Evolutionary conservation across 768 basidiomycete species (phyloP).

Genomic region (Serpula lacrymans): DNA sequence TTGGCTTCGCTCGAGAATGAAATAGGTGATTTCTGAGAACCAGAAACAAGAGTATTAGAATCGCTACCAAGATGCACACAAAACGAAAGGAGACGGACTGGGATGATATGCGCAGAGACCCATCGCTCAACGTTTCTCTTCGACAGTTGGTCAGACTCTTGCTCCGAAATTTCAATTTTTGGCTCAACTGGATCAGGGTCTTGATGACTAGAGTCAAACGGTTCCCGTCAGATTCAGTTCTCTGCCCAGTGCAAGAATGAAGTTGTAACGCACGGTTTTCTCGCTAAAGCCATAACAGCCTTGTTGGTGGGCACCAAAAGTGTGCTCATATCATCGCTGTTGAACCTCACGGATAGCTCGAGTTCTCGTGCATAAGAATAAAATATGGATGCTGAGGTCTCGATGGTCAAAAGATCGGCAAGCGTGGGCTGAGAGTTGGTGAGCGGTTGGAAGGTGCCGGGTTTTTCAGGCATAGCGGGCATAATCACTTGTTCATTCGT

Average conservation of each 20-base stretch:
- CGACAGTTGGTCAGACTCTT: slow-evolving; percentile 58
- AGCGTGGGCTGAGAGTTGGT: slow-evolving; percentile 52
- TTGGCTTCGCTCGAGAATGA: slow-evolving; percentile 33
- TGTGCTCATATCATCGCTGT: slow-evolving; percentile 37
- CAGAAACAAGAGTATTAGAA: background rate
- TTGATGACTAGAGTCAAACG: slow-evolving; percentile 50
- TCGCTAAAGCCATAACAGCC: slow-evolving; percentile 74
- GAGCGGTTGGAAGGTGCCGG: slow-evolving; percentile 29
- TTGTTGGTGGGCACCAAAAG: slow-evolving; percentile 84
- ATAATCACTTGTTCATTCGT: slow-evolving; percentile 23
- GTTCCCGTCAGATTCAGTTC: background rate
- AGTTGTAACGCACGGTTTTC: slow-evolving; percentile 69
- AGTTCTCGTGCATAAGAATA: slow-evolving; percentile 79
- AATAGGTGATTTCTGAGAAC: slow-evolving; percentile 44
- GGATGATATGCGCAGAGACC: slow-evolving; percentile 81
- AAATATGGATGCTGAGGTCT: slow-evolving; percentile 74
- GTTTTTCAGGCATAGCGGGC: slow-evolving; percentile 15
- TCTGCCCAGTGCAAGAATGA: background rate
- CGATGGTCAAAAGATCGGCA: slow-evolving; percentile 76
- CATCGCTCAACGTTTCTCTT: slow-evolving; percentile 73
- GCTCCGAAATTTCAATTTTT: slow-evolving; percentile 58
- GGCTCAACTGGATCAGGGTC: slow-evolving; percentile 39
- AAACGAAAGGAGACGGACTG: slow-evolving; percentile 44
- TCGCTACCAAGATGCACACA: background rate
- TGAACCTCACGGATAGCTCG: slow-evolving; percentile 52